phyloP scores from a whole-genome alignment of 805 yeast species.

The Yarrowia sp. region DNA sequence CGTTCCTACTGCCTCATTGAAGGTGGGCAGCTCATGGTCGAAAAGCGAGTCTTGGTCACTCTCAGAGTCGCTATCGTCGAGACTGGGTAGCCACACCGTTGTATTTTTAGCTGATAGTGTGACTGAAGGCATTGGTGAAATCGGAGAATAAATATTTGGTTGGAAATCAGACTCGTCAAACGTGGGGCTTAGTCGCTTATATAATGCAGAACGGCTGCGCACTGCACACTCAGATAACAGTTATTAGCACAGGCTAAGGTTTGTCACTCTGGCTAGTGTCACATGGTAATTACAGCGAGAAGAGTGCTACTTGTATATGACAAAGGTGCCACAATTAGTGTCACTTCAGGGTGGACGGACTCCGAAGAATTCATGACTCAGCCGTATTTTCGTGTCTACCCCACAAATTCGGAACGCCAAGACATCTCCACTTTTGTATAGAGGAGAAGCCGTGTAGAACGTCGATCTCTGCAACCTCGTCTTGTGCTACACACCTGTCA shows the following conservation, averaged over 20 bases:
- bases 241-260: neutral
- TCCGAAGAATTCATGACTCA: neutral
- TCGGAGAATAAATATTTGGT: neutral
- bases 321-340: neutral
- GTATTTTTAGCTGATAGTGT: constrained; percentile 8
- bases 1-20: constrained; percentile 8
- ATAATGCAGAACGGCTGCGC: constrained; percentile 33
- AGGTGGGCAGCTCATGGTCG: constrained; percentile 26
- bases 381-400: too few species aligned
- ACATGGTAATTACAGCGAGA: constrained; percentile 1
- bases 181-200: constrained; percentile 31
- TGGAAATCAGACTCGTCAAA: neutral
- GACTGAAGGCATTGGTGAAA: constrained; percentile 21
- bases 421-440: too few species aligned
- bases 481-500: neutral
- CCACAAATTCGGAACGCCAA: too few species aligned
- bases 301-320: neutral
- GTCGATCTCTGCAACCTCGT: neutral
- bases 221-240: constrained; percentile 2
- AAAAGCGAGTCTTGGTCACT: constrained; percentile 20
- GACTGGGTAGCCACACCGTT: neutral
- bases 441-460: too few species aligned
- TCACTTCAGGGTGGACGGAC: neutral
- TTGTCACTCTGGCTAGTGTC: neutral
- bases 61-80: neutral